phyloP scores from a whole-genome alignment of 768 basidiomycete genomes.

The Suillus ampliporus region DNA sequence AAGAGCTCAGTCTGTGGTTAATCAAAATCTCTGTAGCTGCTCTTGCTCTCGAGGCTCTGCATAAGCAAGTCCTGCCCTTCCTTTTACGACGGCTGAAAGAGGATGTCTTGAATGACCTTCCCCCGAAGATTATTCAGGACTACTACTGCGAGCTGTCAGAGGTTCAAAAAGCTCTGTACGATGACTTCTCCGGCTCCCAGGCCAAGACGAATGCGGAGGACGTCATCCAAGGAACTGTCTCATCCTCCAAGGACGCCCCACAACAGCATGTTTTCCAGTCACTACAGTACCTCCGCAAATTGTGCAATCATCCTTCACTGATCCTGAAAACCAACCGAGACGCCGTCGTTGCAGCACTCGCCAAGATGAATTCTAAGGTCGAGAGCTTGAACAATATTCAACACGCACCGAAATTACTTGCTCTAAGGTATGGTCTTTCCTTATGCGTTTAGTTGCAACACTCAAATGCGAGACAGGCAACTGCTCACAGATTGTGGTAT shows the following conservation, averaged over 20 bases:
- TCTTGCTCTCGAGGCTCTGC: constrained; percentile 91
- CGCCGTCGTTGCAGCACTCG: constrained; percentile 61
- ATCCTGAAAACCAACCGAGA: constrained; percentile 78
- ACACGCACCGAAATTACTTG: constrained; percentile 93
- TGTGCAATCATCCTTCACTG: constrained; percentile 96
- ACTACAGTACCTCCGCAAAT: constrained; percentile 93
- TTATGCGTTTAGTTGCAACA: background rate
- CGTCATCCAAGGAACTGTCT: constrained; percentile 50
- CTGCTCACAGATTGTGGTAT: constrained; percentile 94
- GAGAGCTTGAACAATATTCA: constrained; percentile 75
- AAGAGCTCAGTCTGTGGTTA: constrained; percentile 12
- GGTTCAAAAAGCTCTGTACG: constrained; percentile 91
- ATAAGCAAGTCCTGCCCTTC: constrained; percentile 99
- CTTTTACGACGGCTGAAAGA: constrained; percentile 95
- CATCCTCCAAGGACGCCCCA: constrained; percentile 45
- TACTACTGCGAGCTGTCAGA: constrained; percentile 98
- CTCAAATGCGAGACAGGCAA: constrained; percentile 62
- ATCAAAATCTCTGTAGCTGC: constrained; percentile 64
- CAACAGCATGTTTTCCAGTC: constrained; percentile 97
- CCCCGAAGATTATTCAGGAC: constrained; percentile 99
- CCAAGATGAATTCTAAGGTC: constrained; percentile 53
- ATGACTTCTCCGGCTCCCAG: constrained; percentile 87
- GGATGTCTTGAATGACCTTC: constrained; percentile 93
- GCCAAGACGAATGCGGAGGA: constrained; percentile 69
- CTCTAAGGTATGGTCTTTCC: constrained; percentile 69